Base-by-base conservation (phyloP, 441 rosid species). In the Corymbia citriodora region DNA sequence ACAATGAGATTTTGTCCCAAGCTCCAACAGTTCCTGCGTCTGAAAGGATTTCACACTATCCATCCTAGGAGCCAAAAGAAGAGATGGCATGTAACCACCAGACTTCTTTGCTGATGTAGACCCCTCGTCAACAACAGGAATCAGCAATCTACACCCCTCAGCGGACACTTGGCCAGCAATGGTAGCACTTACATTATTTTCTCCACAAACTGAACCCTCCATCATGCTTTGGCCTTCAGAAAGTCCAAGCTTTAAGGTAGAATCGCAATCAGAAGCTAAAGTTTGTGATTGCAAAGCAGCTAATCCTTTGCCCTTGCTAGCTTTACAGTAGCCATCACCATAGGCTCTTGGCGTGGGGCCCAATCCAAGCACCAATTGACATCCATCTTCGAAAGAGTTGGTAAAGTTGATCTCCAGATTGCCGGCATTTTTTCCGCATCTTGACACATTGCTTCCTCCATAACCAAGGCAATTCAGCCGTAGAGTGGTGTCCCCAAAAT, bases 91-190 rank as follows among this genome's bases (percentile, higher is more conserved):
- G 91, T 95, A 97, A 87, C 99, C 99, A 92, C 99, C 99, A 36
- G 97, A 96, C 91, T 95, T 96, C 94, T 96, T 98, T 27, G 99
- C 98, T 8, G 99, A 96, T 36, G 99, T 96, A 45, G 99, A 97
- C 88, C 99, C 99, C 90, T 97, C 99, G 16, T 97, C 99, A 63
- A 96, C 95, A 89, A 92, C 95, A 89, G 97, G 96, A 88, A 96
- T 90, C 87, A 89, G 72, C 61, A 92, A 88, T 91, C 96, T 90
- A 72, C 88, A 89, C 57, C 92, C 92, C 86, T 90, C 92, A 25
- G 83, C 50, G 48, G 92, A 89, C 91, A 93, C 54, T 88, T 89
- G 93, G 52, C 92, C 89, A 79, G 65, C 53, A 87, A 89, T 23
- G 48, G 95, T 92, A 19, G 85, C 55, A 79, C 90, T 89, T 68